Base-by-base conservation (phyloP, 495 filamentous ascomycete genomes). In the Neurospora tetraspora region DNA sequence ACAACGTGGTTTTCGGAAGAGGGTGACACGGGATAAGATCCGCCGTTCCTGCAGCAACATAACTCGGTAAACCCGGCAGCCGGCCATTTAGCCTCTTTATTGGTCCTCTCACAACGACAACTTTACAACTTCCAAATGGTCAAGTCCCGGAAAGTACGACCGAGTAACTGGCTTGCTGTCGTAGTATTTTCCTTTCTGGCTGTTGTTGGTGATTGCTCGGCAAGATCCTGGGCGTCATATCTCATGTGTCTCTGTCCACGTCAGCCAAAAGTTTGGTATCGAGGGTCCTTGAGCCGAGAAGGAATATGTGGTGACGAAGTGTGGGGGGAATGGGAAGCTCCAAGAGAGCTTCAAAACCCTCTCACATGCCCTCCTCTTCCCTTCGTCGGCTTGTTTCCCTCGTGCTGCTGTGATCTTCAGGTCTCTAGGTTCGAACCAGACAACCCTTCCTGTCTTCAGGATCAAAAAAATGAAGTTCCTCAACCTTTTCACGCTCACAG, bases 81-180 rank as follows among this genome's bases (percentile, higher is more conserved):
- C 77, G 71, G 72, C 40, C 68, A 80, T 80, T 80, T 80, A 80
- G 78, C 76, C 78, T 80, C 77, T 59, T 74, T 75, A 23, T 68
- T 42, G 53, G 5, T 31, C 53, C 53, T 61, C 53, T 31, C 53
- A 16, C 53, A 16, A 31, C 10, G 3, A 45, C 45, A 47, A 43
- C 45, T 53, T 31, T 34, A 7, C 53, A 59, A 59, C 11, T 31
- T 14, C 2, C 47, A 59, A 59, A 61, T 14, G 53, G 53, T 31
- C 16, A 61, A 16, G 31, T 61, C 12, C 53, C 12, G 47, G 20
- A 31, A 16, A 27, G 11, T 16, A 61, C 53, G 14, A 61, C 23
- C 23, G 53, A 31, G 23, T 16, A 43, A n/a, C n/a, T 43, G 40
- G 1, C 0, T 0, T n/a, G 0, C 16, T 43, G 40, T 1, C 31